Conservation (phyloP, 2,329 filamentous ascomycete genomes). For the Trichoderma sp. region DNA sequence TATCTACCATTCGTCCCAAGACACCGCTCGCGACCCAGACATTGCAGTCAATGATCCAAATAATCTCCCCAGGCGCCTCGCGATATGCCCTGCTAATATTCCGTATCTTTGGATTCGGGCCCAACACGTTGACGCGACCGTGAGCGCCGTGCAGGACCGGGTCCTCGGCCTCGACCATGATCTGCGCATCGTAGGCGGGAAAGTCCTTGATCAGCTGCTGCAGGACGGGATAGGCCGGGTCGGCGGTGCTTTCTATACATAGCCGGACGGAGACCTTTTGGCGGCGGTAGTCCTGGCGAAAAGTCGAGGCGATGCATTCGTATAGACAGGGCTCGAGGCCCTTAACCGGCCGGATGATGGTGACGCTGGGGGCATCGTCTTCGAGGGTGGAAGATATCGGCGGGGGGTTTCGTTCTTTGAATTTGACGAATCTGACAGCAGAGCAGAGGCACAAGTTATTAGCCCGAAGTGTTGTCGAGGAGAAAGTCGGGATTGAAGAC, state of each 20-base stretch:
- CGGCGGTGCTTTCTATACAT: conserved; percentile 71
- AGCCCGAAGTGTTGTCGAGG: neutral
- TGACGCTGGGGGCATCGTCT: conserved; percentile 71
- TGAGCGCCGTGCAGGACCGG: conserved; percentile 58
- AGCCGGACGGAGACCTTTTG: conserved; percentile 76
- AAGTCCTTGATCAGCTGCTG: conserved; percentile 71
- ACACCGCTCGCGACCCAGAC: conserved; percentile 83
- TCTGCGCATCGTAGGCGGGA: conserved; percentile 63
- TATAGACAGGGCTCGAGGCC: conserved; percentile 87
- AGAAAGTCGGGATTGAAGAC: neutral
- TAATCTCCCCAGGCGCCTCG: conserved; percentile 79
- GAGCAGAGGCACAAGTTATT: neutral
- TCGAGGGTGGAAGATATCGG: conserved; percentile 51
- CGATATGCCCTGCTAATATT: conserved; percentile 93
- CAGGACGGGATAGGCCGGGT: conserved; percentile 75
- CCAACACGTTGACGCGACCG: conserved; percentile 58
- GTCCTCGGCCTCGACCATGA: conserved; percentile 82
- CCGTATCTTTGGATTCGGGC: conserved; percentile 96
- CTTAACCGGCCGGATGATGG: conserved; percentile 89
- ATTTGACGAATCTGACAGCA: conserved; percentile 48
- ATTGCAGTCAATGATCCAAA: conserved; percentile 97
- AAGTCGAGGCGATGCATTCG: conserved; percentile 85
- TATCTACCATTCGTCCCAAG: conserved; percentile 84
- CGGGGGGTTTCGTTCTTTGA: conserved; percentile 47
- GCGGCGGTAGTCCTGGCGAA: conserved; percentile 75